Conservation (phyloP, 257 asterid species). For the Gentiana macrophylla region DNA sequence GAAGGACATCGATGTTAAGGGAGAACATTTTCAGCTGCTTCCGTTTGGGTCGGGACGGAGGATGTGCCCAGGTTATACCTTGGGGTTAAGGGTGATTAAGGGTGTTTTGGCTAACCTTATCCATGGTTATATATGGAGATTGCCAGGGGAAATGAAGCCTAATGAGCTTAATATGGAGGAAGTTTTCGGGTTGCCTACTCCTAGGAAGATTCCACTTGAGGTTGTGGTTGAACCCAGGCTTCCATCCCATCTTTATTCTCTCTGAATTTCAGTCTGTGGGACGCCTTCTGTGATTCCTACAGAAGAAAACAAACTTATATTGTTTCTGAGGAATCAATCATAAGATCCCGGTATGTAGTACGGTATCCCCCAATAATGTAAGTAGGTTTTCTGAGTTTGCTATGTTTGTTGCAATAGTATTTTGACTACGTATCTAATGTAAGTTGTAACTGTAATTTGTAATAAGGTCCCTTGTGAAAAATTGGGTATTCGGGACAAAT, state of each 20-base stretch:
- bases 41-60: constrained; percentile 44
- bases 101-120: constrained; percentile 29
- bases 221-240: constrained; percentile 33
- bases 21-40: constrained; percentile 23
- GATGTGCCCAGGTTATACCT: constrained; percentile 36
- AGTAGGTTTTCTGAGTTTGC: no score
- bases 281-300: background rate
- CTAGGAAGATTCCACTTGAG: constrained; percentile 24
- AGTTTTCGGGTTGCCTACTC: constrained; percentile 30
- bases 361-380: no score
- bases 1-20: constrained; percentile 23
- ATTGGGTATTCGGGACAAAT: no score
- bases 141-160: constrained; percentile 15
- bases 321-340: background rate
- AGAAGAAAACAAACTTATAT: background rate
- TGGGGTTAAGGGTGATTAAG: constrained; percentile 34
- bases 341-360: no score
- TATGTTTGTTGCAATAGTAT: no score
- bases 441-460: no score
- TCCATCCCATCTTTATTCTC: constrained; percentile 19
- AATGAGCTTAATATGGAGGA: constrained; percentile 36
- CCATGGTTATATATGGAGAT: constrained; percentile 34
- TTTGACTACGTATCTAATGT: no score
- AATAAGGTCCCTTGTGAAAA: no score
- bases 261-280: constrained; percentile 1